Evolutionary conservation across 192 early-diverging fungal species (phyloP).

Genomic region (Coemansia sp.): DNA sequence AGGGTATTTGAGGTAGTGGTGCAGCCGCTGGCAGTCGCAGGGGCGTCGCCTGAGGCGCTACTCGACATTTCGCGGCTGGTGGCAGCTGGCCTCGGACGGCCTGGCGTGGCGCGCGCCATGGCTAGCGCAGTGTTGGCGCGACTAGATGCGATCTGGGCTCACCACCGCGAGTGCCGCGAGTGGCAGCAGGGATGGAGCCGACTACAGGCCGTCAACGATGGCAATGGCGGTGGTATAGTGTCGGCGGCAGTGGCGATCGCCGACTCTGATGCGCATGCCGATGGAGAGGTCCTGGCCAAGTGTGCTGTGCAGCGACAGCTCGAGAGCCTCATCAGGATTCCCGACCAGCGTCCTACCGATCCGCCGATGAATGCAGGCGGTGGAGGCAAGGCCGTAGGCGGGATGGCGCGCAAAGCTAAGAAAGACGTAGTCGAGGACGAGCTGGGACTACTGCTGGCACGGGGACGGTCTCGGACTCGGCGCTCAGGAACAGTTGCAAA

Average conservation of each 20-base stretch:
- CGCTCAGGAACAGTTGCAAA: background rate
- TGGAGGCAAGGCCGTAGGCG: background rate
- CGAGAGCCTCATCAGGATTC: conserved; percentile 1
- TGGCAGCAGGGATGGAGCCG: conserved; percentile 44
- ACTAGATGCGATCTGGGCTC: conserved; percentile 42
- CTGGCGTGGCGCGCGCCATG: conserved; percentile 17
- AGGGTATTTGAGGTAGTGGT: conserved; percentile 18
- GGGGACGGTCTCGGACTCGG: conserved; percentile 17
- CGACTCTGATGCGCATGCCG: background rate
- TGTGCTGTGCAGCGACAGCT: conserved; percentile 9
- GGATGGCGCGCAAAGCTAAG: background rate
- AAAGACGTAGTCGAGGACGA: conserved; percentile 23
- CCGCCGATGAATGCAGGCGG: background rate
- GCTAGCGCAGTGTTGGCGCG: conserved; percentile 16
- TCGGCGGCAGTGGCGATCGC: too few relatives aligned
- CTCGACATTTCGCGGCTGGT: conserved; percentile 24
- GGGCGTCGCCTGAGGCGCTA: conserved; percentile 30
- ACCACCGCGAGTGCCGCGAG: conserved; percentile 25
- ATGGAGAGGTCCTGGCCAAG: background rate
- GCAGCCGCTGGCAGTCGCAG: conserved; percentile 41
- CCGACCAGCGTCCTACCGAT: conserved; percentile 4
- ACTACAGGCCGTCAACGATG: conserved; percentile 12
- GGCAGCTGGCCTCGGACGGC: conserved; percentile 11
- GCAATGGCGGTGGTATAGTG: too few relatives aligned
- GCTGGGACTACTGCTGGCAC: conserved; percentile 30